These are phyloP conservation scores for Pichia sp. DNA, from an alignment of 1,139 yeast species.

Conservation along the genomic window DNA sequence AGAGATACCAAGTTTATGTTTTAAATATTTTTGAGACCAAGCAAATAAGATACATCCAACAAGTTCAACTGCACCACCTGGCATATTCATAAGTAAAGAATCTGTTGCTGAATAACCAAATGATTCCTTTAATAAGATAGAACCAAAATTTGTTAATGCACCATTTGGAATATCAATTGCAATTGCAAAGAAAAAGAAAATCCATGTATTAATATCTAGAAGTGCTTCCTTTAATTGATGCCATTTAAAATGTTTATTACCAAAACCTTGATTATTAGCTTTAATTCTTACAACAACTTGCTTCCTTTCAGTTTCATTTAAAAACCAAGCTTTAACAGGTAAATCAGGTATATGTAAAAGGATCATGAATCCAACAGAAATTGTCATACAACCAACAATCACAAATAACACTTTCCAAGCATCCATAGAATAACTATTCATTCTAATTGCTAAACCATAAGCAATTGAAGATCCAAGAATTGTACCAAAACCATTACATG, in stretches of 20 bases:
- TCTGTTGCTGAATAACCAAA: constrained; percentile 23
- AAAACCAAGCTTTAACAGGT: constrained; percentile 38
- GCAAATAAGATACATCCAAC: constrained; percentile 36
- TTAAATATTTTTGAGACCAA: constrained; percentile 24
- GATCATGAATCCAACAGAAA: constrained; percentile 37
- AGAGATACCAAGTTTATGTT: constrained; percentile 39
- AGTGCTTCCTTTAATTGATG: constrained; percentile 41
- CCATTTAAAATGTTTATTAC: constrained; percentile 36
- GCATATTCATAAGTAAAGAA: constrained; percentile 34
- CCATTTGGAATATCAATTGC: constrained; percentile 36
- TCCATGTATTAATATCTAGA: constrained; percentile 36
- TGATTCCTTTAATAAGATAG: constrained; percentile 23
- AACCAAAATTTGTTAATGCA: constrained; percentile 32
- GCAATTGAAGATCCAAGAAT: constrained; percentile 42
- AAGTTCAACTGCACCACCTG: constrained; percentile 34
- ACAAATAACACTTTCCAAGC: constrained; percentile 45
- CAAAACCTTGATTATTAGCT: constrained; percentile 40
- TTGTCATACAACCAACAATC: constrained; percentile 41
- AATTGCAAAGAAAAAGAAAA: constrained; percentile 30
- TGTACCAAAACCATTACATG: constrained; percentile 45
- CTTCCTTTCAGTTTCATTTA: constrained; percentile 32
- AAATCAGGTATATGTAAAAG: constrained; percentile 35
- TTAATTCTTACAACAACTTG: constrained; percentile 33
- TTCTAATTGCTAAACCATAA: constrained; percentile 35
- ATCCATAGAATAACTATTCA: constrained; percentile 29